Conservation (phyloP, 306 rosid species). For the Cucumis cinereus region DNA sequence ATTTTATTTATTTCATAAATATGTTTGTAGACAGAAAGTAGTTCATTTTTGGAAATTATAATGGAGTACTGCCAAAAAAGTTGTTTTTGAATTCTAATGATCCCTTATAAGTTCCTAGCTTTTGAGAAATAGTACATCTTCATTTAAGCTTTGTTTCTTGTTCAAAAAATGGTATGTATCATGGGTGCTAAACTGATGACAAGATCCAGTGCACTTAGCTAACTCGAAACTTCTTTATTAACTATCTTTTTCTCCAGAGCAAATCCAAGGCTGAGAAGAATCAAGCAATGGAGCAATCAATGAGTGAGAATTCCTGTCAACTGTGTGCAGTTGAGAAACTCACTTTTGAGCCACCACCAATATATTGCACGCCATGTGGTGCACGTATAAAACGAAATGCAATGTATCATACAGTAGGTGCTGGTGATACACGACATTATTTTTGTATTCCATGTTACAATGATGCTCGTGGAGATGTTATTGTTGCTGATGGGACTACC, state of each 20-base stretch:
- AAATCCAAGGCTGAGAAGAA: constrained; percentile 95
- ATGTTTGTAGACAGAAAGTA: neutral
- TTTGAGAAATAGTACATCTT: neutral
- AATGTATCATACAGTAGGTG: constrained; percentile 83
- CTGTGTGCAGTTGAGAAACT: constrained; percentile 97
- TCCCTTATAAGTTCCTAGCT: no score
- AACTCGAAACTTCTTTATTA: neutral
- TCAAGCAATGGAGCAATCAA: constrained; percentile 90
- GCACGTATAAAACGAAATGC: constrained; percentile 87
- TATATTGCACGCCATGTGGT: constrained; percentile 88
- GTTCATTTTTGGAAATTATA: neutral
- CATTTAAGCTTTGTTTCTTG: neutral
- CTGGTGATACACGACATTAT: constrained; percentile 86
- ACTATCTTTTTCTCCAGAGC: constrained; percentile 41
- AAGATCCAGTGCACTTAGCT: neutral
- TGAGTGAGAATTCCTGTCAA: constrained; percentile 99
- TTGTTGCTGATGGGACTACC: constrained; percentile 67
- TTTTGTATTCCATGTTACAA: constrained; percentile 92
- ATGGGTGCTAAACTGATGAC: neutral
- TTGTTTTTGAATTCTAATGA: no score
- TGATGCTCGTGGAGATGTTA: constrained; percentile 81
- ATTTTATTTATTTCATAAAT: neutral
- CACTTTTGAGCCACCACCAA: constrained; percentile 92
- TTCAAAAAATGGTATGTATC: neutral
- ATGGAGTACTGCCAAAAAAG: neutral